Base-by-base conservation (phyloP, 208 protist genomes). In the Porcisia hertigi region DNA sequence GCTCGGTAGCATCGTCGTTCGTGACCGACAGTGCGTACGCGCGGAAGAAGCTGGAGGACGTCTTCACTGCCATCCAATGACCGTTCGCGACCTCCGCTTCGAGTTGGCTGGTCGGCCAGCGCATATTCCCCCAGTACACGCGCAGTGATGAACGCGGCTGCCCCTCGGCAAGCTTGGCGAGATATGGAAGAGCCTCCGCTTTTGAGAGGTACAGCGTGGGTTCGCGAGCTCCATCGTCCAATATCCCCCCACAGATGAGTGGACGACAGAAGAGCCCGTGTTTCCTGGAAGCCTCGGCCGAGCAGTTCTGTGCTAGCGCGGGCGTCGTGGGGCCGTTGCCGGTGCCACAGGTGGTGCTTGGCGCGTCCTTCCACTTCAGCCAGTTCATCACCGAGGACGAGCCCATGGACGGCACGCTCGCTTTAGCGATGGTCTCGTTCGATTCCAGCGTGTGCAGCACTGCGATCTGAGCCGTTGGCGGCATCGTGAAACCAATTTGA, bases 401-500 rank as follows among this genome's bases (percentile, higher is more conserved):
- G 49, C 81, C 73, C 30, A 9, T n/a, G 8, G 72, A 23, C 47
- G 65, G 30, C 16, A 11, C 45, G 62, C 60, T 54, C 16, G 4
- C 45, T 49, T 14, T 54, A 5, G 7, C 53, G 12, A 34, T 39
- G 30, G 36, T 73, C 11, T 58, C 60, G 1, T 43, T 30, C 30
- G 91, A 89, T 71, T 92, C 87, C 45, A 92, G 79, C 11, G 89
- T 97, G 83, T 97, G 92, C 14, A 97, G 77, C 63, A 97, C 82
- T 34, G 80, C 80, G 7, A 97, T 89, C 57, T 94, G 89, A 34
- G 92, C 89, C 20, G 89, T 95, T 14, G 92, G 92, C 62, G 92
- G 92, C 92, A 97, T 97, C 18, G 92, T 94, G 73, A 95, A 91
- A 57, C 86, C 89, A 75, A 97, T 91, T 69, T 97, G 92, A 60